Evolutionary conservation across 805 yeast genomes (phyloP).

Genomic region (Candida palmyrensis): DNA sequence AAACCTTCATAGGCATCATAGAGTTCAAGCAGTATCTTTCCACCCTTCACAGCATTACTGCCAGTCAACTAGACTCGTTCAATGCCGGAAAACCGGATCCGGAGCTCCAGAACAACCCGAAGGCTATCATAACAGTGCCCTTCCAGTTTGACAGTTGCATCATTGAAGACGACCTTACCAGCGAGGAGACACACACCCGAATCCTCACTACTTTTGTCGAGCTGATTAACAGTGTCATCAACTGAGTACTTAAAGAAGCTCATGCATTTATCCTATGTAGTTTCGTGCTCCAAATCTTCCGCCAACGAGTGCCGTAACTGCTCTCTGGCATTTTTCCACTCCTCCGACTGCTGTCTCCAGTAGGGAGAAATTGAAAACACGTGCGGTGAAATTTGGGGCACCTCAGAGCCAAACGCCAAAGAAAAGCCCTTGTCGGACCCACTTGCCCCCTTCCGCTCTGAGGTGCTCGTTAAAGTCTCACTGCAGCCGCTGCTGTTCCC

Average conservation of each 20-base stretch:
- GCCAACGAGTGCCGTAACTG: background rate
- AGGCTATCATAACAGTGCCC: constrained; percentile 8
- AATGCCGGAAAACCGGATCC: constrained; percentile 23
- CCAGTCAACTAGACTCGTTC: constrained; percentile 20
- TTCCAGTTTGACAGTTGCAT: constrained; percentile 6
- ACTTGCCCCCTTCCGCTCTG: too few relatives aligned
- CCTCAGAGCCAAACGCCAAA: background rate
- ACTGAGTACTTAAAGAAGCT: background rate
- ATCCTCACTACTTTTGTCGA: constrained; percentile 3
- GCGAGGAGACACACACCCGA: constrained; percentile 1
- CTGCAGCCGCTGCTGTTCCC: too few relatives aligned
- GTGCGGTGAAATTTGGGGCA: constrained; percentile 1
- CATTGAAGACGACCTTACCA: constrained; percentile 1
- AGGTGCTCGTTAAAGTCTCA: background rate
- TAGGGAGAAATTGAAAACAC: background rate
- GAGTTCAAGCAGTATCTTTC: constrained; percentile 16
- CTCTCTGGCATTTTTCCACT: constrained; percentile 2
- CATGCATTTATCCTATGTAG: background rate
- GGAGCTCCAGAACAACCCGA: constrained; percentile 29
- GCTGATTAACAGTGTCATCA: background rate
- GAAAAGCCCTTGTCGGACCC: too few relatives aligned
- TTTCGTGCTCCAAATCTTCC: too few relatives aligned
- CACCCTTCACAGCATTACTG: constrained; percentile 15
- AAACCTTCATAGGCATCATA: constrained; percentile 9
- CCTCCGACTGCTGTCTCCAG: constrained; percentile 3